Evolutionary conservation across 2,329 filamentous ascomycete species (phyloP).

Genomic region (Penicillium sp.): DNA sequence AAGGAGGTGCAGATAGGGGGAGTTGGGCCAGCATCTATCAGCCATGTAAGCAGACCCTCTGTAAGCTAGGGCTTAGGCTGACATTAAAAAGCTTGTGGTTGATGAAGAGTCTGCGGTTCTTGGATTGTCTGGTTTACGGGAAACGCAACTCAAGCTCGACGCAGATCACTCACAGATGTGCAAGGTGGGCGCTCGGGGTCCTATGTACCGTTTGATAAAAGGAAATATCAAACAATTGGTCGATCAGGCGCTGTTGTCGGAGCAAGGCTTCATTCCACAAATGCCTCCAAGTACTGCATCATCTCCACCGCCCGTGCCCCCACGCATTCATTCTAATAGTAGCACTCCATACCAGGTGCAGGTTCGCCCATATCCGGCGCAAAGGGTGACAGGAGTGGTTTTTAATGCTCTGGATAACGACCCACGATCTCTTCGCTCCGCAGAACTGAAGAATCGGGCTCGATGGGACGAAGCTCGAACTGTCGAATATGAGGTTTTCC

Average conservation of each 20-base stretch:
- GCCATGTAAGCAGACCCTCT: conserved; percentile 26
- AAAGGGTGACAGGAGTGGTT: conserved; percentile 19
- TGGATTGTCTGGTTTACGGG: conserved; percentile 33
- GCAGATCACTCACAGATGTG: conserved; percentile 39
- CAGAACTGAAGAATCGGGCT: conserved; percentile 27
- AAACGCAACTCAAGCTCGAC: conserved; percentile 37
- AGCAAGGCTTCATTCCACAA: conserved; percentile 32
- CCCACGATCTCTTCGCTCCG: conserved; percentile 26
- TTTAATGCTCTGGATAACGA: conserved; percentile 27
- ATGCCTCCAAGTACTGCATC: conserved; percentile 8
- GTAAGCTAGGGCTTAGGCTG: neutral
- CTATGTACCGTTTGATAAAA: conserved; percentile 33
- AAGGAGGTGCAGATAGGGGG: conserved; percentile 32
- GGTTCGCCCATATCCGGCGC: conserved; percentile 8
- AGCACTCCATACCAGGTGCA: conserved; percentile 25
- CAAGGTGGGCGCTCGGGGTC: conserved; percentile 28
- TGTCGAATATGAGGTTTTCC: conserved; percentile 31
- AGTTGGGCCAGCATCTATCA: conserved; percentile 30
- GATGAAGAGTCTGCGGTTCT: conserved; percentile 38
- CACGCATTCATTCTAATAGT: conserved; percentile 30
- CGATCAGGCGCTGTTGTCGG: conserved; percentile 30
- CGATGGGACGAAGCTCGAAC: conserved; percentile 32
- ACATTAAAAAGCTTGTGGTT: conserved; percentile 30
- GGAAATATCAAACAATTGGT: conserved; percentile 35
- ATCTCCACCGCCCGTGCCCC: conserved; percentile 26